A percentile compares a stretch with the other conserved stretches of the same genome.
These are phyloP conservation scores for Xerocomellus dryophilus DNA, from an alignment of 768 basidiomycete species.

Conservation along the genomic window DNA sequence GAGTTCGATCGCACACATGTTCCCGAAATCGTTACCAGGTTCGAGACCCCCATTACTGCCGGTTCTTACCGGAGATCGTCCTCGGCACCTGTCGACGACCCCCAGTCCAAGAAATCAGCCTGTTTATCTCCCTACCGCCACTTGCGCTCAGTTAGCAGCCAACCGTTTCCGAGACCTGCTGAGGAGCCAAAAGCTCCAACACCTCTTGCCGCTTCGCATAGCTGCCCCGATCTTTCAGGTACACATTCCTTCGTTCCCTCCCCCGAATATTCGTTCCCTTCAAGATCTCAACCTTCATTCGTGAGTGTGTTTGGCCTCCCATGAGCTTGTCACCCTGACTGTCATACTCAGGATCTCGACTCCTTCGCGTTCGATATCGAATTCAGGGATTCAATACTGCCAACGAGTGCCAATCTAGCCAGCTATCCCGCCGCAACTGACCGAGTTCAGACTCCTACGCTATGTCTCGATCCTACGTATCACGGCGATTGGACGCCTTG, in stretches of 20 bases:
- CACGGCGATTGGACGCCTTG: constrained; percentile 39
- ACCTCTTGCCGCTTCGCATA: constrained; percentile 15
- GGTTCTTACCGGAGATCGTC: constrained; percentile 66
- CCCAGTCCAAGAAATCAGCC: constrained; percentile 32
- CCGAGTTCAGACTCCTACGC: constrained; percentile 29
- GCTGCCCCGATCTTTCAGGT: constrained; percentile 32
- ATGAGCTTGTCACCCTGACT: constrained; percentile 3
- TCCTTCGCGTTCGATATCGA: constrained; percentile 28
- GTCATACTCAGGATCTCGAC: constrained; percentile 25
- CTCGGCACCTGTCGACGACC: constrained; percentile 51
- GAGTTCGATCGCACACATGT: constrained; percentile 54
- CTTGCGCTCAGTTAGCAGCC: constrained; percentile 25
- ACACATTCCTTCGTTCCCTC: constrained; percentile 36
- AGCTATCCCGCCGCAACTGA: constrained; percentile 22
- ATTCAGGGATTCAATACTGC: constrained; percentile 30
- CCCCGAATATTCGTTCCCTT: constrained; percentile 25
- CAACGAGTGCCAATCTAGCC: constrained; percentile 13
- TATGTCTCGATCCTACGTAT: constrained; percentile 44
- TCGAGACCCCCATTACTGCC: constrained; percentile 73
- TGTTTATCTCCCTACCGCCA: constrained; percentile 20
- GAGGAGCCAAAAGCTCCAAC: constrained; percentile 2
- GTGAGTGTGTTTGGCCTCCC: constrained; percentile 37
- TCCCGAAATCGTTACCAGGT: constrained; percentile 64
- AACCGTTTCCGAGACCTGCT: constrained; percentile 13
- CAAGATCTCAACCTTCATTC: constrained; percentile 46